These are phyloP conservation scores for Cryptococcus sp. DNA, from an alignment of 1,284 basidiomycete genomes.

Conservation along the genomic window DNA sequence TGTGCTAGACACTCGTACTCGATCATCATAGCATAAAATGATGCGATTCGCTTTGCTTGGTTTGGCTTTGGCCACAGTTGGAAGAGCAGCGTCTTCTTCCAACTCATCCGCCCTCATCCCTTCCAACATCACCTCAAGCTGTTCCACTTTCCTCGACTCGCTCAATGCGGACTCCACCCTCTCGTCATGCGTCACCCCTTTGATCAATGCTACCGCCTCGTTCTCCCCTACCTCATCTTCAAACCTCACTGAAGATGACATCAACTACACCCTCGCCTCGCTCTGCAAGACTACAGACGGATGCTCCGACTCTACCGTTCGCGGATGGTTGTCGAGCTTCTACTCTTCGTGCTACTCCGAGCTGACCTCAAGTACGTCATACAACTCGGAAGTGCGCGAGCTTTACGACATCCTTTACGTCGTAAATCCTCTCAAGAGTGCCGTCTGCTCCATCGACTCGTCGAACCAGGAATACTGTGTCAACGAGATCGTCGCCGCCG, in stretches of 20 bases:
- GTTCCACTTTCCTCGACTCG: constrained; percentile 62
- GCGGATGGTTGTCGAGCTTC: constrained; percentile 66
- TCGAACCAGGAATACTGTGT: constrained; percentile 69
- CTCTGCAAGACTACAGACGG: constrained; percentile 60
- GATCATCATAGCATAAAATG: background rate
- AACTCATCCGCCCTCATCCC: constrained; percentile 53
- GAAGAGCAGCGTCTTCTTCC: constrained; percentile 1
- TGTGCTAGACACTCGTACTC: too few species aligned
- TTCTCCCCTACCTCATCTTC: constrained; percentile 63
- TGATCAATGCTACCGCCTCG: constrained; percentile 63
- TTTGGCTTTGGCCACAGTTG: constrained; percentile 4
- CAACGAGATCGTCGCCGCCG: constrained; percentile 49
- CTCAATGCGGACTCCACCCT: constrained; percentile 67
- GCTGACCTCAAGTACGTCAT: constrained; percentile 59
- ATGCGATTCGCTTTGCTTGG: constrained; percentile 7
- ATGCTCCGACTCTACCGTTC: constrained; percentile 65
- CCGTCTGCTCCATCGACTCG: constrained; percentile 71
- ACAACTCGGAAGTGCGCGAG: constrained; percentile 57
- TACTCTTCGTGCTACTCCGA: constrained; percentile 68
- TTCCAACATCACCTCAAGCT: constrained; percentile 61
- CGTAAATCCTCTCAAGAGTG: constrained; percentile 63
- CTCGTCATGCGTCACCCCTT: constrained; percentile 63
- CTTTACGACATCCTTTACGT: constrained; percentile 79
- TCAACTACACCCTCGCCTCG: constrained; percentile 60
- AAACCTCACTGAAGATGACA: constrained; percentile 56